Percentiles rank a stretch among this genome's conserved stretches.
These are phyloP conservation scores for Echium plantagineum DNA, from an alignment of 257 asterid genomes.

Conservation along the genomic window DNA sequence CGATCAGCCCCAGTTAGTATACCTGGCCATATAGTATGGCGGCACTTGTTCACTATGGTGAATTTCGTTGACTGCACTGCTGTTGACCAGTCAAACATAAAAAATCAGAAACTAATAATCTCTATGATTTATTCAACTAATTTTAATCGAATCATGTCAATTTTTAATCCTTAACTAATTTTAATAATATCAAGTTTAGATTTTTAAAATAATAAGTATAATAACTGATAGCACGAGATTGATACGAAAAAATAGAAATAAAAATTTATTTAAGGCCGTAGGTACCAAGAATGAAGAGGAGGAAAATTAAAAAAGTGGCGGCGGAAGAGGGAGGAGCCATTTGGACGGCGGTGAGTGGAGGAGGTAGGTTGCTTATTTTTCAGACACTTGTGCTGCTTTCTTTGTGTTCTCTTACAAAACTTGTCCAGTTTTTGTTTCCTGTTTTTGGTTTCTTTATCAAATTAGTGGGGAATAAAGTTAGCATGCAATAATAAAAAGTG, in stretches of 20 bases:
- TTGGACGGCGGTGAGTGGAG: conserved; percentile 19
- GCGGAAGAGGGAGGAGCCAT: conserved; percentile 19
- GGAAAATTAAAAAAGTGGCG: conserved; percentile 19
- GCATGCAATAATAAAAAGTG: neutral
- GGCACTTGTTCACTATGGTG: conserved; percentile 83
- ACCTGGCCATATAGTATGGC: conserved; percentile 86
- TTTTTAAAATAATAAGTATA: no score
- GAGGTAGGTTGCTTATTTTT: neutral
- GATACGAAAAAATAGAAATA: neutral
- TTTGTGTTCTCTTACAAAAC: neutral
- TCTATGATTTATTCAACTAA: no score
- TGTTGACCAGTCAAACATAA: conserved; percentile 10
- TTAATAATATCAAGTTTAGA: no score
- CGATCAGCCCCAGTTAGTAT: conserved; percentile 79
- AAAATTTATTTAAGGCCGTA: conserved; percentile 22
- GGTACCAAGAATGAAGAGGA: conserved; percentile 29
- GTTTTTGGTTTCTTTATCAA: neutral
- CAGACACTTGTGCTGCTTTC: neutral
- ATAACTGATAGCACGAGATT: no score
- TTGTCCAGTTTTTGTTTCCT: neutral
- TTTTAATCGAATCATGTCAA: no score
- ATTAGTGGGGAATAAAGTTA: no score
- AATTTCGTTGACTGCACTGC: conserved; percentile 62
- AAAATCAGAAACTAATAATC: neutral
- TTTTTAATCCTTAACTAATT: no score